These are phyloP conservation scores for Pythium phragmitis DNA, from an alignment of 352 stramenopile species.

Conservation along the genomic window DNA sequence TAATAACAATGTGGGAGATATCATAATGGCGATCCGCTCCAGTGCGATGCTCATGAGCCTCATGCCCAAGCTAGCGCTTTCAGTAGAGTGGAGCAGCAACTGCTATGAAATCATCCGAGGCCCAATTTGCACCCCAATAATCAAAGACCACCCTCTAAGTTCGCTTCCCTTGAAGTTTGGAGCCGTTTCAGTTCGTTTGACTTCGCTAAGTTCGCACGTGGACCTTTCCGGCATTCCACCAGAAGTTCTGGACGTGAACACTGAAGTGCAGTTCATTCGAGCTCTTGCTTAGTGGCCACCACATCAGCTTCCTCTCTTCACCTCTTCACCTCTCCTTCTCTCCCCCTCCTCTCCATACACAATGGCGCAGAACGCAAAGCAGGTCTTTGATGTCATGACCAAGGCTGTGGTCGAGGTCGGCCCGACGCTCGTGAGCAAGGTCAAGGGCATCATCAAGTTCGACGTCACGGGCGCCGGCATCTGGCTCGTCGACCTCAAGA, in stretches of 20 bases:
- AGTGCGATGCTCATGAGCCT: no score
- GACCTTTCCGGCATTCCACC: background rate
- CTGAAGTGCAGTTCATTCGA: conserved; percentile 14
- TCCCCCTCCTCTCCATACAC: background rate
- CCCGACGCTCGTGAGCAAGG: conserved; percentile 64
- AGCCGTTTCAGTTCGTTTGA: background rate
- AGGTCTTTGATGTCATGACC: conserved; percentile 75
- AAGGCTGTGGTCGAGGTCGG: conserved; percentile 66
- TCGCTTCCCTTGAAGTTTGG: no score
- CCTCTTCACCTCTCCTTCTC: background rate
- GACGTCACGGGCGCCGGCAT: conserved; percentile 61
- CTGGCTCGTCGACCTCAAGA: conserved; percentile 83
- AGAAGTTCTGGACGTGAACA: conserved; percentile 21
- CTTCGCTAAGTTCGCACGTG: conserved; percentile 21
- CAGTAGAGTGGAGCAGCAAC: no score
- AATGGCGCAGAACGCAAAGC: conserved; percentile 45
- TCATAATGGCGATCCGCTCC: no score
- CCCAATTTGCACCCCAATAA: no score
- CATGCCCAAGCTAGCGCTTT: no score
- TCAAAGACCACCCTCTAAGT: no score
- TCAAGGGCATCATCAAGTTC: conserved; percentile 84
- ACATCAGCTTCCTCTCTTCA: background rate
- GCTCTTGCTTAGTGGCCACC: conserved; percentile 5
- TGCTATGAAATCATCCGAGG: no score
- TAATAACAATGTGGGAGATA: no score